Conservation (phyloP, 768 basidiomycete genomes). For the Tephrocybe sp. region DNA sequence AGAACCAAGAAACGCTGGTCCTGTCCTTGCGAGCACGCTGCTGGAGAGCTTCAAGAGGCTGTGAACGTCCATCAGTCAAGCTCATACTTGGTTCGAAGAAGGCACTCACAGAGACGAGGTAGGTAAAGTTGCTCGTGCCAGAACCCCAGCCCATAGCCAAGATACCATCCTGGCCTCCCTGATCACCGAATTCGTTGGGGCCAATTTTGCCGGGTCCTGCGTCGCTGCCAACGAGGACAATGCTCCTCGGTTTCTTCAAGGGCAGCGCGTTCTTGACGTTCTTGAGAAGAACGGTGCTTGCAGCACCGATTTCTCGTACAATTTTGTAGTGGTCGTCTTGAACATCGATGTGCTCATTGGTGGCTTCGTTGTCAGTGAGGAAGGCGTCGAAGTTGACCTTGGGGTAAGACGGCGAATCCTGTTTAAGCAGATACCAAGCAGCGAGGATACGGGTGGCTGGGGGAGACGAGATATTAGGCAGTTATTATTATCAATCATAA, state of each 20-base stretch:
- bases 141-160: constrained; percentile 95
- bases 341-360: constrained; percentile 66
- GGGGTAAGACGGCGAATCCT: constrained; percentile 66
- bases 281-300: constrained; percentile 76
- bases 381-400: constrained; percentile 72
- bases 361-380: constrained; percentile 44
- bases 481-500: not conserved
- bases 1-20: constrained; percentile 64
- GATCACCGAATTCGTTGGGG: constrained; percentile 70
- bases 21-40: constrained; percentile 63
- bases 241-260: constrained; percentile 53
- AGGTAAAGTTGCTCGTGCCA: constrained; percentile 77
- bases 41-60: constrained; percentile 85
- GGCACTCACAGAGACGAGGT: constrained; percentile 68
- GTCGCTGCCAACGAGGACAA: constrained; percentile 65
- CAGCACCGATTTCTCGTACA: constrained; percentile 72
- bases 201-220: constrained; percentile 64
- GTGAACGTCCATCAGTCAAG: not conserved
- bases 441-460: constrained; percentile 75
- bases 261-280: constrained; percentile 61
- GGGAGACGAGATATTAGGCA: not conserved
- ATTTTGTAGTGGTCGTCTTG: constrained; percentile 66
- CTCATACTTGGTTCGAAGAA: not conserved
- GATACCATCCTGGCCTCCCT: constrained; percentile 63
- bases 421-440: constrained; percentile 64